Evolutionary conservation across 805 yeast genomes (phyloP).

Genomic region (Myxozyma geophila): DNA sequence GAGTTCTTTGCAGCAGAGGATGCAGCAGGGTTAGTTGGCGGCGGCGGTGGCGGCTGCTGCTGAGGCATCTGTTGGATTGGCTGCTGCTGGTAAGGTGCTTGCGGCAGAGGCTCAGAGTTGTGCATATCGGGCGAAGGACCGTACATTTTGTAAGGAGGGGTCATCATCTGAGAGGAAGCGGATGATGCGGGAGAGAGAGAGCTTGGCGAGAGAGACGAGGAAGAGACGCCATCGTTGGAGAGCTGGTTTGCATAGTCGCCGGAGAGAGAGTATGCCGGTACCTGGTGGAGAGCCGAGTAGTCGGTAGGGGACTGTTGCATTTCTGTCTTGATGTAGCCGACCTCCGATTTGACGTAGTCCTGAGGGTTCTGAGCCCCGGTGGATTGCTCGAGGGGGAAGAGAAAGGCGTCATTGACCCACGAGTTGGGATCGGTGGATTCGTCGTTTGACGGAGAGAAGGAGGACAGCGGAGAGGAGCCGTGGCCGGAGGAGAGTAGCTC

Average conservation of each 20-base stretch:
- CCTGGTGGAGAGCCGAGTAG: constrained; percentile 10
- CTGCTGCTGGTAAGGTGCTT: not conserved
- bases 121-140: constrained; percentile 18
- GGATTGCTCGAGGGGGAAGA: constrained; percentile 27
- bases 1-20: not conserved
- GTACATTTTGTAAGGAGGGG: constrained; percentile 23
- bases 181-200: constrained; percentile 31
- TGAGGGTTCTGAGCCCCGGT: not conserved
- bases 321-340: constrained; percentile 10
- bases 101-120: constrained; percentile 1
- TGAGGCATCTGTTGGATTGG: not conserved
- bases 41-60: not conserved
- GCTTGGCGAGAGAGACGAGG: constrained; percentile 20
- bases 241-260: constrained; percentile 6
- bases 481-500: constrained; percentile 30
- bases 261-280: not conserved
- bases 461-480: constrained; percentile 35
- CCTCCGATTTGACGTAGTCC: constrained; percentile 1
- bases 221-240: not conserved
- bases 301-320: not conserved
- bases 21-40: not conserved
- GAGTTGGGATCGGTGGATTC: constrained; percentile 22
- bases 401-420: constrained; percentile 27
- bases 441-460: constrained; percentile 23
- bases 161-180: constrained; percentile 17